These are phyloP conservation scores for Tuctoria greenei DNA, from an alignment of 176 grass and related monocot genomes.

Conservation along the genomic window DNA sequence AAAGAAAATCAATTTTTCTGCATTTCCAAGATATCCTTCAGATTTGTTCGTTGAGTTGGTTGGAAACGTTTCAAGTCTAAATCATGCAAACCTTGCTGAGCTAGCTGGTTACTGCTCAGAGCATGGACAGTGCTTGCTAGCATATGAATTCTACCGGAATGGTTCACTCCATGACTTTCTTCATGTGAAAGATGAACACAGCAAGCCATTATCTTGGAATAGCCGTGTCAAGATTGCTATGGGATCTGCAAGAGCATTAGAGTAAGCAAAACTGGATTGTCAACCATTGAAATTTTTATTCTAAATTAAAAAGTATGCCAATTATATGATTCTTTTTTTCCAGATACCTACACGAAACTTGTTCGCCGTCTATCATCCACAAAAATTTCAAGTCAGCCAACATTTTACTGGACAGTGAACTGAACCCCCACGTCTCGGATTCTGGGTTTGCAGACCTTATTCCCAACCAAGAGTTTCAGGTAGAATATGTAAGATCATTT, in stretches of 20 bases:
- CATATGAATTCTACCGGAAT: constrained; percentile 68
- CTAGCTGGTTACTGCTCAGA: constrained; percentile 84
- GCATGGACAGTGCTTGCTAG: constrained; percentile 83
- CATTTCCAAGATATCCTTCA: constrained; percentile 58
- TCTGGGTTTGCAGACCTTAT: constrained; percentile 68
- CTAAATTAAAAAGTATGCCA: constrained; percentile 3
- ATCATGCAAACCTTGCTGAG: constrained; percentile 81
- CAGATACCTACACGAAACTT: constrained; percentile 97
- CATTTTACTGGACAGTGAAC: constrained; percentile 77
- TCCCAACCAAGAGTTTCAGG: constrained; percentile 75
- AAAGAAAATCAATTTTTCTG: constrained; percentile 78
- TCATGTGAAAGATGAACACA: constrained; percentile 57
- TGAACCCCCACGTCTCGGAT: constrained; percentile 90
- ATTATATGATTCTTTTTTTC: constrained; percentile 15
- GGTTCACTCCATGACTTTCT: constrained; percentile 74
- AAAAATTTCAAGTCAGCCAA: constrained; percentile 91
- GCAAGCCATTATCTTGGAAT: constrained; percentile 73
- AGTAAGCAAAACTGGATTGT: constrained; percentile 51
- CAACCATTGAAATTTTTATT: background rate
- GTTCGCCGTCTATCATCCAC: constrained; percentile 76
- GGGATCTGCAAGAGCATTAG: constrained; percentile 88
- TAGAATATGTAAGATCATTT: too few relatives aligned
- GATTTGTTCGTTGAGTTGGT: constrained; percentile 72
- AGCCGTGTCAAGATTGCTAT: constrained; percentile 86
- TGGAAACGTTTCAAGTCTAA: constrained; percentile 64